Evolutionary conservation across 2,329 filamentous ascomycete species (phyloP).

Genomic region (Calonectria naviculata): DNA sequence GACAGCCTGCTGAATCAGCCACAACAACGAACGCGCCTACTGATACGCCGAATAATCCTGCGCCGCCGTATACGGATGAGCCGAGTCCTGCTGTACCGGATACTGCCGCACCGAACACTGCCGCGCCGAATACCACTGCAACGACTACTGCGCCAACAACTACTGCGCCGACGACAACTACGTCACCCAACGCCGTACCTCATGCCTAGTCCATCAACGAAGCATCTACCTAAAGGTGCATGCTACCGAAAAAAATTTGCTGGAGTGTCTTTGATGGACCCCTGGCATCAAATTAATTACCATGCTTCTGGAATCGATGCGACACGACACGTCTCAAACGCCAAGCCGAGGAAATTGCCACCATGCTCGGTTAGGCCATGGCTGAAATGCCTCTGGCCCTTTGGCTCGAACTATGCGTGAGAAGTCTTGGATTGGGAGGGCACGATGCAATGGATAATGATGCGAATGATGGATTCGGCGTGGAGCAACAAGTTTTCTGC

Average conservation of each 20-base stretch:
- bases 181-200: not conserved
- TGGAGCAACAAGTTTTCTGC: not conserved
- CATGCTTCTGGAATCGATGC: not conserved
- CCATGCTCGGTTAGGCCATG: not conserved
- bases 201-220: not conserved
- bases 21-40: not conserved
- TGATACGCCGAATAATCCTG: not conserved
- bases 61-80: not conserved
- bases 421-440: not conserved
- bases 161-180: not conserved
- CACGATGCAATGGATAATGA: not conserved
- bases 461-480: not conserved
- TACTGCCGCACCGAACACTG: not conserved
- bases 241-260: not conserved
- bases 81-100: not conserved
- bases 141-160: not conserved
- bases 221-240: not conserved
- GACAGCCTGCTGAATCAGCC: not conserved
- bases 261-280: not conserved
- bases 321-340: not conserved
- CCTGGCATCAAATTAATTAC: not conserved
- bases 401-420: not conserved
- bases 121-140: not conserved
- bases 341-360: not conserved
- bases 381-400: not conserved